Conservation (phyloP, 495 filamentous ascomycete species). For the Penicillium fimorum region DNA sequence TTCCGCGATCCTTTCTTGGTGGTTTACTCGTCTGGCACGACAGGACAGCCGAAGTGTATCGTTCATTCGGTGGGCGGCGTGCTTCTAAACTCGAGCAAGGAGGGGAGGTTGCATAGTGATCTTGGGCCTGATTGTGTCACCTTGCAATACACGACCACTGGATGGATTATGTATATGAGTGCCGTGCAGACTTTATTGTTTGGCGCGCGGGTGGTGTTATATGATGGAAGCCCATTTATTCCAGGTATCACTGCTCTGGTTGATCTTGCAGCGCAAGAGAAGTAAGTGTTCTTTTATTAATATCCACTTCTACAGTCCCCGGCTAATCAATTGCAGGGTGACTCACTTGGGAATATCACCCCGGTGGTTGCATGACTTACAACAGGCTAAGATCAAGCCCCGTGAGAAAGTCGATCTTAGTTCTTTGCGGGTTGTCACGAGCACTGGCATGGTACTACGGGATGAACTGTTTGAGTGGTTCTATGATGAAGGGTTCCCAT, state of each 20-base stretch:
- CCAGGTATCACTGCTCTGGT: slow-evolving; percentile 62
- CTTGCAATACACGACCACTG: slow-evolving; percentile 63
- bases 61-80: slow-evolving; percentile 51
- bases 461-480: slow-evolving; percentile 77
- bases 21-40: slow-evolving; percentile 74
- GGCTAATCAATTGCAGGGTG: slow-evolving; percentile 21
- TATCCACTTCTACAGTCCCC: slow-evolving; percentile 17
- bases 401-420: slow-evolving; percentile 60
- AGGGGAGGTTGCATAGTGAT: slow-evolving; percentile 59
- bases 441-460: slow-evolving; percentile 77
- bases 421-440: slow-evolving; percentile 55
- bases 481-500: slow-evolving; percentile 73
- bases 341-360: slow-evolving; percentile 68
- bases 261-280: slow-evolving; percentile 55
- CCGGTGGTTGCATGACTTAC: slow-evolving; percentile 68
- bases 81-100: slow-evolving; percentile 50
- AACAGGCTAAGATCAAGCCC: slow-evolving; percentile 57
- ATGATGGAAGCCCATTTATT: slow-evolving; percentile 76
- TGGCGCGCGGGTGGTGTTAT: slow-evolving; percentile 61
- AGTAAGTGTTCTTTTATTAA: slow-evolving; percentile 35
- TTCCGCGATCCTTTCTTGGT: slow-evolving; percentile 65
- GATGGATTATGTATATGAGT: slow-evolving; percentile 83
- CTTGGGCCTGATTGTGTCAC: slow-evolving; percentile 45
- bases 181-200: slow-evolving; percentile 51
- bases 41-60: slow-evolving; percentile 80